Evolutionary conservation across 495 filamentous ascomycete genomes (phyloP), one percentile per base, ranked within the genome.

Genomic region (Tuber borchii): DNA sequence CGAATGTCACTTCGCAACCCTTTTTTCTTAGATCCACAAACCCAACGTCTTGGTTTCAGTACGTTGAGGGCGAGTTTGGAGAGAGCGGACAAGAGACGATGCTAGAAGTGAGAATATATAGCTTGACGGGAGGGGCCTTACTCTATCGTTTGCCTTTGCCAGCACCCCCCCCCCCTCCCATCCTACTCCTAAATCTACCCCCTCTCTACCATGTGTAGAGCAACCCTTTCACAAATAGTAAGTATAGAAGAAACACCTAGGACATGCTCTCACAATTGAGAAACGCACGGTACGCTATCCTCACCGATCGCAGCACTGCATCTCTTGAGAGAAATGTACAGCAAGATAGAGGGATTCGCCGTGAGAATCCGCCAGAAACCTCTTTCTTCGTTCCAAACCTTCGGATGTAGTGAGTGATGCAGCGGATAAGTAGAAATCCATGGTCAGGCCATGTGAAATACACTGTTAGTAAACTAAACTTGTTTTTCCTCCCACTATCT

Each of bases 371-470:
- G 16, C 26, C 26, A 65, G 56, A 65, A 65, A 34, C 26, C 56
- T 65, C 56, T 65, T 34, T 65, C 56, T 65, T 34, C 26, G 26
- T 65, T 31, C 12, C 26, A 65, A 65, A 65, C 56, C 19, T 65
- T 65, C 56, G 56, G 56, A 34, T 34, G 31, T 65, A 65, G 56
- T 65, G 56, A 65, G 26, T 16, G 56, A 65, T 31, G 56, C 56
- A 65, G 56, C 31, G 56, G 56, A 65, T 65, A 65, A 17, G 56
- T 65, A 31, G 56, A 65, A 34, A 65, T 65, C 56, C 56, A 65
- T 65, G 56, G 56, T 65, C 56, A 65, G 56, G 16, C 26, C 56
- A 34, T 65, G 56, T 34, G 14, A 19, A 34, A 34, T 65, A 19
- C 14, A 26, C 26, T 34, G 56, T 65, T 17, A 34, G 22, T 65